Conservation (phyloP, 257 asterid genomes). For the Solanum tacnaense region DNA sequence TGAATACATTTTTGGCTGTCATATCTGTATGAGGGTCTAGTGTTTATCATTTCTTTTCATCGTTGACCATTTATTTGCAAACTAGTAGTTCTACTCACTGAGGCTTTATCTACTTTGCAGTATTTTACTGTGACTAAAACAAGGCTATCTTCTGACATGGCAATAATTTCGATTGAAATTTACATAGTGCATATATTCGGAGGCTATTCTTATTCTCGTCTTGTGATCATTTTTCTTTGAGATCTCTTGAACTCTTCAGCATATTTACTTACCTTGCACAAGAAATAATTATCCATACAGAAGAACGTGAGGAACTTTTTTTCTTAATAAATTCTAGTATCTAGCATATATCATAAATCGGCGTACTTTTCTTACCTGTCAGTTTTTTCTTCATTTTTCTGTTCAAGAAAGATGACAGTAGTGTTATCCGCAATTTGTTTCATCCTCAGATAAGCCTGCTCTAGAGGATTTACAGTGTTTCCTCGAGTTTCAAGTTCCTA, state of each 20-base stretch:
- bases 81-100: neutral
- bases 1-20: neutral
- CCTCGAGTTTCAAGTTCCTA: conserved; percentile 94
- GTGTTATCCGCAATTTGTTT: neutral
- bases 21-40: neutral
- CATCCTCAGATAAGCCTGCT: conserved; percentile 64
- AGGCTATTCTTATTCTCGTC: neutral
- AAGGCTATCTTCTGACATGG: neutral
- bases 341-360: neutral
- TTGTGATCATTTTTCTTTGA: neutral
- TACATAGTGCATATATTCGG: neutral
- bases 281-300: neutral
- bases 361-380: neutral
- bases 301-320: neutral
- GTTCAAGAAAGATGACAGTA: neutral
- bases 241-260: neutral
- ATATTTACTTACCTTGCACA: neutral
- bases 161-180: neutral
- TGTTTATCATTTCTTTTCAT: neutral
- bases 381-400: neutral
- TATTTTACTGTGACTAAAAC: neutral
- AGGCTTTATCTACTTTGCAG: neutral
- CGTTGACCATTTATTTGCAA: neutral
- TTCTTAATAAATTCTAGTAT: neutral
- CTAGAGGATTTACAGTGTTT: conserved; percentile 83